Base-by-base conservation (phyloP, 2,329 filamentous ascomycete species). In the Penicillium sp. region DNA sequence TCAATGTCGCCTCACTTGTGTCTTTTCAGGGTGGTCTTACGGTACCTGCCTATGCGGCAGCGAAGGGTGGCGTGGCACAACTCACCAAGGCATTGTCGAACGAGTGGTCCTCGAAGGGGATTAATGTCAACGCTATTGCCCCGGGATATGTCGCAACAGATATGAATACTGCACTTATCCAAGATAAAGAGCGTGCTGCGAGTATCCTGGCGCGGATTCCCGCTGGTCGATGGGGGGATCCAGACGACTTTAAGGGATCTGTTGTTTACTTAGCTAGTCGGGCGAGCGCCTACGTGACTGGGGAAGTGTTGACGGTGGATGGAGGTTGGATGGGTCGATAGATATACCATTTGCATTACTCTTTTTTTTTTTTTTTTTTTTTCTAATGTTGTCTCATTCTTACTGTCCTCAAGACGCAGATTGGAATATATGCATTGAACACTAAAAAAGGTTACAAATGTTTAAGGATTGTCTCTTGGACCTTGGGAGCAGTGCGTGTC, bases 71-170 rank as follows among this genome's bases (percentile, higher is more conserved):
- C 9, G 87, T 96, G 0, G 88, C 86, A 6, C 91, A 96, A 77
- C 75, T 96, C 57, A 96, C 91, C 51, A 96, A 95, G 78, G 88
- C 88, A 26, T 80, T 96, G 56, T 86, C 87, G 47, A 96, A 96
- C 71, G 90, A 96, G 77, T 96, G 92, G 92, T 86, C 87, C 0
- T 74, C 80, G n/a, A 83, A 86, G 68, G 91, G 91, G 2, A 83
- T 96, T 60, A 90, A 84, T 1, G 91, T 96, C 41, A 96, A 96
- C 73, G 90, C 89, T 8, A 90, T 96, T 69, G 91, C 92, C 2
- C 92, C 92, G 0, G 92, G 92, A 0, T 96, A 96, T 74, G 90
- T 96, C 66, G 90, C 85, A 49, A 96, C 92, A n/a, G 91, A 96
- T 57, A 96, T 96, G 93, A 96, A 96, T 73, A 83, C 82, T 63